These are phyloP conservation scores for Marasmius sp. DNA, from an alignment of 1,284 basidiomycete species.

Conservation along the genomic window DNA sequence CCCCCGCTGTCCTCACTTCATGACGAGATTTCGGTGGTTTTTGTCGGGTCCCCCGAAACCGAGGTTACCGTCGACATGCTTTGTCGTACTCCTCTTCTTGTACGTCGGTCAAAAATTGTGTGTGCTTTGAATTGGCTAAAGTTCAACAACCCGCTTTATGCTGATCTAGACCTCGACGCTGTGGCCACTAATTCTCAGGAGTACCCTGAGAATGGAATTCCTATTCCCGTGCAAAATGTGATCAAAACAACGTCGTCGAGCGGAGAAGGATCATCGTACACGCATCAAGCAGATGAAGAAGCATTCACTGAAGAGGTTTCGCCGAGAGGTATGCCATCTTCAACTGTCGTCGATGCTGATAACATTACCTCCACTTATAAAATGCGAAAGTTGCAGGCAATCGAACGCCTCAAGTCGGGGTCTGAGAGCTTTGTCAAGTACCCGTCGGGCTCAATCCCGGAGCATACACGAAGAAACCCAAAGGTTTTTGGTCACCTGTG, in stretches of 20 bases:
- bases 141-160: not conserved
- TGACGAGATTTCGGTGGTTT: constrained; percentile 1
- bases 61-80: not conserved
- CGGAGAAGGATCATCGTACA: not conserved
- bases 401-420: too few relatives aligned
- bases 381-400: not conserved
- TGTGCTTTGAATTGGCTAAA: constrained; percentile 1
- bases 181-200: not conserved
- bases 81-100: not conserved
- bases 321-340: not conserved
- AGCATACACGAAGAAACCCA: too few relatives aligned
- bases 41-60: not conserved
- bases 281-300: not conserved
- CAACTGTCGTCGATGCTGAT: not conserved
- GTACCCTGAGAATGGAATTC: not conserved
- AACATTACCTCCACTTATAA: not conserved
- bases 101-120: not conserved
- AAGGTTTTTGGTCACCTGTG: constrained; percentile 10
- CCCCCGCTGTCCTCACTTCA: constrained; percentile 1
- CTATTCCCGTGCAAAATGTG: not conserved
- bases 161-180: not conserved
- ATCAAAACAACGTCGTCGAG: not conserved
- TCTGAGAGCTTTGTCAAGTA: too few relatives aligned
- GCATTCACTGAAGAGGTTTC: not conserved
- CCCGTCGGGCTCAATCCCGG: too few relatives aligned